Evolutionary conservation across 108 stramenopile species (phyloP).

Genomic region (Schizochytrium sp.): DNA sequence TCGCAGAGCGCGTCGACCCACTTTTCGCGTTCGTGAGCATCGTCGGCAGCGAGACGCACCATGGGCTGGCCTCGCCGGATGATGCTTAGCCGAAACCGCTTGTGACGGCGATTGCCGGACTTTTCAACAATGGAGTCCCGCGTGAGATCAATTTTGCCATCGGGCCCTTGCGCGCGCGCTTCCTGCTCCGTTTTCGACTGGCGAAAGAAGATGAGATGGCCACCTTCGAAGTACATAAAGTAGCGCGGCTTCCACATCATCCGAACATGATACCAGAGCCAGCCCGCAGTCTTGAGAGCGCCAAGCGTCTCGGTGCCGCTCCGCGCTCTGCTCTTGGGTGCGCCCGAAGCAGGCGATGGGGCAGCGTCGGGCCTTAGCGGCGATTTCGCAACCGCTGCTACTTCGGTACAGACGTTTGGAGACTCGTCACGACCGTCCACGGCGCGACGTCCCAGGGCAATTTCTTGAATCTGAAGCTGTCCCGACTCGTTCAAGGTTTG

Average conservation of each 20-base stretch:
- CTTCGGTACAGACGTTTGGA: too few relatives aligned
- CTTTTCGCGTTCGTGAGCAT: background rate
- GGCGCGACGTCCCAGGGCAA: too few relatives aligned
- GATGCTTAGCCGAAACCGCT: background rate
- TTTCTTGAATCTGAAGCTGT: too few relatives aligned
- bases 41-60: background rate
- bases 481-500: too few relatives aligned
- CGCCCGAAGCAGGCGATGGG: too few relatives aligned
- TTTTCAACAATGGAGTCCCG: background rate
- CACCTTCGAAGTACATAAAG: background rate
- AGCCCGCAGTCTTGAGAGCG: background rate
- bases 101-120: background rate
- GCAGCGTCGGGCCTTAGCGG: too few relatives aligned
- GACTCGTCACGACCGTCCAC: too few relatives aligned
- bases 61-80: background rate
- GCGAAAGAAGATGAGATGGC: background rate
- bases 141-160: background rate
- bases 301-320: background rate
- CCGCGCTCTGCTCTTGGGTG: too few relatives aligned
- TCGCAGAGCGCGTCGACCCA: background rate
- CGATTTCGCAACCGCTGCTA: too few relatives aligned
- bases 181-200: background rate
- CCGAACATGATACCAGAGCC: background rate
- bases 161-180: background rate
- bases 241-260: background rate